Evolutionary conservation across 805 yeast genomes (phyloP).

Genomic region (Yamadazyma scolyti): DNA sequence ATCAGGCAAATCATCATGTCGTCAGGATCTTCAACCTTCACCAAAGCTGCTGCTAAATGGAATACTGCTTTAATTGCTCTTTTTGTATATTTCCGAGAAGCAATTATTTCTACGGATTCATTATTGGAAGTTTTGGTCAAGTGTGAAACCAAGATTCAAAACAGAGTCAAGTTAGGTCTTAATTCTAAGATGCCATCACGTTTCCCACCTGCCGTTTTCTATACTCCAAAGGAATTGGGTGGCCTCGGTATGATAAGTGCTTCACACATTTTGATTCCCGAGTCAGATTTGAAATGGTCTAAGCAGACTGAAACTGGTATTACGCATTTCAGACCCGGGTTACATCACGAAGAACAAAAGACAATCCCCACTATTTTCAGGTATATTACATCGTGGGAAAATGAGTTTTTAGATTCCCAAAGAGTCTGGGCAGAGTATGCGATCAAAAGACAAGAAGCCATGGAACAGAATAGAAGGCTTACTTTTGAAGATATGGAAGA

Average conservation of each 20-base stretch:
- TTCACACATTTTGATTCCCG: slow-evolving; percentile 90
- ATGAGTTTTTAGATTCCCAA: slow-evolving; percentile 90
- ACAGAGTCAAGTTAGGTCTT: slow-evolving; percentile 88
- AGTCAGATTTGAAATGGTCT: slow-evolving; percentile 88
- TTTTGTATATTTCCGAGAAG: slow-evolving; percentile 90
- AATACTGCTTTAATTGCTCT: slow-evolving; percentile 84
- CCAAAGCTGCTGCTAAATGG: slow-evolving; percentile 94
- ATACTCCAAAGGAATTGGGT: slow-evolving; percentile 95
- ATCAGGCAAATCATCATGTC: slow-evolving; percentile 90
- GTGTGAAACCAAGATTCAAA: slow-evolving; percentile 90
- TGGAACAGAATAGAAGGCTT: slow-evolving; percentile 76
- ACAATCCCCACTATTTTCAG: slow-evolving; percentile 91
- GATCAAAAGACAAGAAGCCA: slow-evolving; percentile 80
- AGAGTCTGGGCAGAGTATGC: slow-evolving; percentile 98
- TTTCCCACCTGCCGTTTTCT: slow-evolving; percentile 98
- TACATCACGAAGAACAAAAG: slow-evolving; percentile 77
- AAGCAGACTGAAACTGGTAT: slow-evolving; percentile 92
- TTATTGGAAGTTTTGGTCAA: slow-evolving; percentile 80
- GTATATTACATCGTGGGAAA: slow-evolving; percentile 94
- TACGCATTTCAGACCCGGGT: slow-evolving; percentile 90
- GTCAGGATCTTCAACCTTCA: slow-evolving; percentile 92
- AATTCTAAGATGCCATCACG: slow-evolving; percentile 98
- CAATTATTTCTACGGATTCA: slow-evolving; percentile 77
- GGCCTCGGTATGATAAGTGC: slow-evolving; percentile 98
- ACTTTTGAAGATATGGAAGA: slow-evolving; percentile 93